Conservation (phyloP, 352 stramenopile species). For the Phytophthora palmivora region DNA sequence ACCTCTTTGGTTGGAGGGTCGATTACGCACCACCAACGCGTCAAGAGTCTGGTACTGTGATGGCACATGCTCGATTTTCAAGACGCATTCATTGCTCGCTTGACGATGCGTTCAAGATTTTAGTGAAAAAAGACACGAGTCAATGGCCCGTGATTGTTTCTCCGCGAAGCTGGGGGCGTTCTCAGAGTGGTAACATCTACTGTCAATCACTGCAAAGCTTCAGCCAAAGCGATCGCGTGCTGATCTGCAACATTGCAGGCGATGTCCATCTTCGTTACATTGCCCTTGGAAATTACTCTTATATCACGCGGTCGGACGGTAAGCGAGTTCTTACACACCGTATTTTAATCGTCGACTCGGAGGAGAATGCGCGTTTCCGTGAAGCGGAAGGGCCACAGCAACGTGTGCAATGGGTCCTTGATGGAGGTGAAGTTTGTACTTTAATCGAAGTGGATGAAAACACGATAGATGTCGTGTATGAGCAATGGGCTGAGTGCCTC, state of each 20-base stretch:
- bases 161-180: not conserved
- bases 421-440: not conserved
- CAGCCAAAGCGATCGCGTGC: not conserved
- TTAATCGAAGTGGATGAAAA: slow-evolving; percentile 2
- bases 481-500: not conserved
- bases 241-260: slow-evolving; percentile 1
- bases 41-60: too few species aligned
- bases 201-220: slow-evolving; percentile 1
- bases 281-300: not conserved
- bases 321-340: not conserved
- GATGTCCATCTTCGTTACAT: slow-evolving; percentile 3
- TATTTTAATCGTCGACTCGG: not conserved
- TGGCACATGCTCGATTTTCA: slow-evolving; percentile 9
- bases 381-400: not conserved
- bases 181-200: not conserved
- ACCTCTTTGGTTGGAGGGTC: too few species aligned
- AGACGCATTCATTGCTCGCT: slow-evolving; percentile 2
- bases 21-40: too few species aligned
- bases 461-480: not conserved
- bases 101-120: not conserved
- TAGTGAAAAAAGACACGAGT: not conserved
- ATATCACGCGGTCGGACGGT: not conserved
- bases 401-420: slow-evolving; percentile 2
- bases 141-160: slow-evolving; percentile 1
- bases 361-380: not conserved